Percentiles rank a stretch among this genome's conserved stretches.
Conservation (phyloP, 2,329 filamentous ascomycete genomes). For the Mycogone perniciosa region DNA sequence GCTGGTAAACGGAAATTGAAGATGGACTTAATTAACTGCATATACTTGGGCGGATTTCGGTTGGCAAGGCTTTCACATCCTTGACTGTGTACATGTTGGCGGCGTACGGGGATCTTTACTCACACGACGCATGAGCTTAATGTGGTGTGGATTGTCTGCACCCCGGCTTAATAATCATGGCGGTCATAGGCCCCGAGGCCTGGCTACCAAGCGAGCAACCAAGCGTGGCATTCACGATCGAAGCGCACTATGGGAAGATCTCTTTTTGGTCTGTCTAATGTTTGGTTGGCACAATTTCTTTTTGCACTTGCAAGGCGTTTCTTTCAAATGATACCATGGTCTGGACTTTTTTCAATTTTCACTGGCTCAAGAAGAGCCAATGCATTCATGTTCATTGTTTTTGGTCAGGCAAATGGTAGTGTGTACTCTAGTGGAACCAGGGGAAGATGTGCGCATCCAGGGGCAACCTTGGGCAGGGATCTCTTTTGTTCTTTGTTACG, state of each 20-base stretch:
- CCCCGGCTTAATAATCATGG: background rate
- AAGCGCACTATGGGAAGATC: background rate
- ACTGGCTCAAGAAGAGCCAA: conserved; percentile 2
- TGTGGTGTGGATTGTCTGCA: background rate
- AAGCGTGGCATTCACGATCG: background rate
- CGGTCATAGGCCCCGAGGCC: background rate
- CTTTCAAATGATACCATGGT: conserved; percentile 14
- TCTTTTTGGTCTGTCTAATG: conserved; percentile 11
- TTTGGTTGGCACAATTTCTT: conserved; percentile 7
- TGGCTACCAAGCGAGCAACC: background rate
- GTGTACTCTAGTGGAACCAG: conserved; percentile 11
- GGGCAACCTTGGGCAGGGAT: conserved; percentile 13
- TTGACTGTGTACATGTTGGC: background rate
- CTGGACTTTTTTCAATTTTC: conserved; percentile 6
- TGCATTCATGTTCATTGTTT: conserved; percentile 6
- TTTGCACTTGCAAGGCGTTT: conserved; percentile 13
- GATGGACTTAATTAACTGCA: background rate
- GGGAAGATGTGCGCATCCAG: conserved; percentile 12
- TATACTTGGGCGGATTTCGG: background rate
- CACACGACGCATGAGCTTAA: conserved; percentile 1
- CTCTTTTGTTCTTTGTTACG: conserved; percentile 6
- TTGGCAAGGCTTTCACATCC: conserved; percentile 5
- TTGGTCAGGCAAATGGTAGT: background rate
- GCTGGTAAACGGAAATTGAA: conserved; percentile 25
- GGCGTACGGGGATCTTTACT: background rate